Evolutionary conservation across 2,329 filamentous ascomycete species (phyloP).

Genomic region (Claviceps spartinae): DNA sequence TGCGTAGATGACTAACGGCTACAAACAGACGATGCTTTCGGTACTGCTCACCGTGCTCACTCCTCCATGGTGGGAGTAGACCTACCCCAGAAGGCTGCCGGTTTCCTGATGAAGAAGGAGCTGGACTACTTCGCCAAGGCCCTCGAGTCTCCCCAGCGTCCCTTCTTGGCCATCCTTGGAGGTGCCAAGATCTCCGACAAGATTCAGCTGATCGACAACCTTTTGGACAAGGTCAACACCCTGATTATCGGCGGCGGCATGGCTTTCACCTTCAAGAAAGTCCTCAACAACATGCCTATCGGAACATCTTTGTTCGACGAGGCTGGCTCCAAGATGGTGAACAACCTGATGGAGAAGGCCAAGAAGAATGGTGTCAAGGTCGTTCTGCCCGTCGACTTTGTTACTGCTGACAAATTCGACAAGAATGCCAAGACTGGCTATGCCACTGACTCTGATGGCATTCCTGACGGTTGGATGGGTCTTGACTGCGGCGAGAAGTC

Average conservation of each 20-base stretch:
- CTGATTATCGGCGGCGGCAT: conserved; percentile 94
- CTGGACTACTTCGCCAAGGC: conserved; percentile 98
- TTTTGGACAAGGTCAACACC: conserved; percentile 94
- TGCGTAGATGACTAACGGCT: conserved; percentile 10
- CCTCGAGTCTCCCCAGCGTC: conserved; percentile 81
- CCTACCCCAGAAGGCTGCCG: conserved; percentile 90
- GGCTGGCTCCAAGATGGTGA: conserved; percentile 83
- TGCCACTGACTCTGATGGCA: conserved; percentile 76
- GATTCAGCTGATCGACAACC: conserved; percentile 98
- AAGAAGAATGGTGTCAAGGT: conserved; percentile 94
- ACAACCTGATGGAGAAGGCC: conserved; percentile 80
- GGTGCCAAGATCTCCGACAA: conserved; percentile 99
- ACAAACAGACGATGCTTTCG: conserved; percentile 78
- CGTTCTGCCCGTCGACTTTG: conserved; percentile 85
- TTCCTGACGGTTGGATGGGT: conserved; percentile 96
- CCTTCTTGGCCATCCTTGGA: conserved; percentile 96
- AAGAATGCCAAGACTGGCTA: conserved; percentile 68
- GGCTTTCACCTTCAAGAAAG: conserved; percentile 99
- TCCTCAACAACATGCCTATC: conserved; percentile 79
- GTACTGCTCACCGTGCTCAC: conserved; percentile 95
- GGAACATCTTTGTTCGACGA: conserved; percentile 89
- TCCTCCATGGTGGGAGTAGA: conserved; percentile 98
- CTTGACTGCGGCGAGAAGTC: conserved; percentile 88
- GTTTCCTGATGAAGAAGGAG: conserved; percentile 99
- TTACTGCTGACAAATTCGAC: conserved; percentile 91